Conservation (phyloP, 2,329 filamentous ascomycete genomes). For the Epichloe baconii region DNA sequence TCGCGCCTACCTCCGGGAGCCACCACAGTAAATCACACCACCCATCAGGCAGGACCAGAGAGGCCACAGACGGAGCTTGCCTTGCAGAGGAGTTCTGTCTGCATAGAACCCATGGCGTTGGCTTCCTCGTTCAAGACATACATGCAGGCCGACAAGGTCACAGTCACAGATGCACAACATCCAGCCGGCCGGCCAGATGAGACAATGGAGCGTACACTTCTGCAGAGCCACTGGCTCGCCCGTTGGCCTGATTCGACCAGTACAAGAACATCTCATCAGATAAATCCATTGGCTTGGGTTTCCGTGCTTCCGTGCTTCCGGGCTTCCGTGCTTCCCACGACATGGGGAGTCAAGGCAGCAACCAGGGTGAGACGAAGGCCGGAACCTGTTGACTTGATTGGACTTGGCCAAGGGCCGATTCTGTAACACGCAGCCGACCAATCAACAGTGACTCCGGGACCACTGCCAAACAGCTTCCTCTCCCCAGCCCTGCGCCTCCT, state of each 20-base stretch:
- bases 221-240: neutral
- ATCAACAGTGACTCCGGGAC: neutral
- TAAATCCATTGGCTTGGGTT: neutral
- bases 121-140: neutral
- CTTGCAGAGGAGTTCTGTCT: neutral
- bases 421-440: neutral
- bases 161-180: neutral
- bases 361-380: neutral
- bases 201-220: neutral
- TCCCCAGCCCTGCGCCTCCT: neutral
- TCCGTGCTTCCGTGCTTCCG: neutral
- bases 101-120: neutral
- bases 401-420: constrained; percentile 1
- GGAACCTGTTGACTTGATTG: neutral
- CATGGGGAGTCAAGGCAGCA: constrained; percentile 1
- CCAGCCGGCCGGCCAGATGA: neutral
- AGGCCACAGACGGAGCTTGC: neutral
- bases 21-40: too few species aligned
- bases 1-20: too few species aligned
- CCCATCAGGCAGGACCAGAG: too few species aligned
- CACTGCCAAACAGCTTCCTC: neutral
- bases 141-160: constrained; percentile 1
- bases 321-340: neutral
- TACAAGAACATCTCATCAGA: neutral
- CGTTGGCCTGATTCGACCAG: neutral